Conservation (phyloP, 495 filamentous ascomycete genomes). For the Podospora sp. region DNA sequence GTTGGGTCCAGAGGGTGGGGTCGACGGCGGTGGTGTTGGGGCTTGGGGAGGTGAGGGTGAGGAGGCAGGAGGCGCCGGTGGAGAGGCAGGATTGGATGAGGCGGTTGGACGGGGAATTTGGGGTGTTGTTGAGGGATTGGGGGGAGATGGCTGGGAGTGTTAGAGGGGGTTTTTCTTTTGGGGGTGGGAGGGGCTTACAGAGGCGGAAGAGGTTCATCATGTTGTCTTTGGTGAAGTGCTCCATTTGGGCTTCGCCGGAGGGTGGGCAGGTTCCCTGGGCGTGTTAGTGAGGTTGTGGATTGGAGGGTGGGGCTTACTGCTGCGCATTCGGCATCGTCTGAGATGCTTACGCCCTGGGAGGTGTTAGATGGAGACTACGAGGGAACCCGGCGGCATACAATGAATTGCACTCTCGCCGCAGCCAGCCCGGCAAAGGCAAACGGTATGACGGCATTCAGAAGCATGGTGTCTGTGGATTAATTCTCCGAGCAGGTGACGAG, state of each 20-base stretch:
- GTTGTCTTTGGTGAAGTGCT: conserved; percentile 53
- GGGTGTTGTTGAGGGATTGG: conserved; percentile 55
- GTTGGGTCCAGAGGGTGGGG: conserved; percentile 57
- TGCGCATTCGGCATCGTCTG: conserved; percentile 54
- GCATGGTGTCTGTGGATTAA: not conserved
- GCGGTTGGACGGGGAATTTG: conserved; percentile 59
- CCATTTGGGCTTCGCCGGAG: conserved; percentile 51
- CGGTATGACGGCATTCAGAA: not conserved
- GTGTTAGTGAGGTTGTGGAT: conserved; percentile 20
- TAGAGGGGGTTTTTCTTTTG: not conserved
- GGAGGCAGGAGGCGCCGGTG: conserved; percentile 58
- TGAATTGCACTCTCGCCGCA: conserved; percentile 37
- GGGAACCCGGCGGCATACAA: conserved; percentile 26
- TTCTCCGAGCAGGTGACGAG: not conserved
- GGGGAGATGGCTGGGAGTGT: conserved; percentile 47
- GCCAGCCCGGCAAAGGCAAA: conserved; percentile 23
- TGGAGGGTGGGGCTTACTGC: not conserved
- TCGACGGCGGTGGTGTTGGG: conserved; percentile 62
- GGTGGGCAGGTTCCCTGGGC: conserved; percentile 40
- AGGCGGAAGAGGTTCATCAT: conserved; percentile 57
- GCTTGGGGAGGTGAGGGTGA: conserved; percentile 59
- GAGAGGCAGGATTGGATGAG: conserved; percentile 61
- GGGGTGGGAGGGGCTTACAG: conserved; percentile 36
- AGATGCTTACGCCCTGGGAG: conserved; percentile 44
- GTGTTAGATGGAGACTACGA: not conserved